These are phyloP conservation scores for Penicillium sp. DNA, from an alignment of 2,329 filamentous ascomycete species.

Conservation along the genomic window DNA sequence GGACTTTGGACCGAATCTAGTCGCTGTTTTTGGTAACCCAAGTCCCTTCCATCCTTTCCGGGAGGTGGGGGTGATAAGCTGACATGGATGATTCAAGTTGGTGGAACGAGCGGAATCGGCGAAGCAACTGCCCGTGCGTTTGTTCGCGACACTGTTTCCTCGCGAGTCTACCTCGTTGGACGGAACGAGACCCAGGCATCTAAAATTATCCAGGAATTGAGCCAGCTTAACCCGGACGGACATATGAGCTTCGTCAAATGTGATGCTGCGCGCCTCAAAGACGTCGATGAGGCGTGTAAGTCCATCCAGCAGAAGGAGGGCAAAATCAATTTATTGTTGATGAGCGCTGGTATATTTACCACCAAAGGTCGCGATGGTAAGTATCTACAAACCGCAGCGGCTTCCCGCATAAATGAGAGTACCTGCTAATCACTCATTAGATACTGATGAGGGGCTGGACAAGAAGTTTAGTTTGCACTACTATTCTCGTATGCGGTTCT, in stretches of 20 bases:
- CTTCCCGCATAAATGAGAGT: no score
- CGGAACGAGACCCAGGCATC: conserved; percentile 43
- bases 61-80: neutral
- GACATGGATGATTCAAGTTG: conserved; percentile 19
- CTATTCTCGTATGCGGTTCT: conserved; percentile 42
- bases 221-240: conserved; percentile 49
- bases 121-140: conserved; percentile 30
- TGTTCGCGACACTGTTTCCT: conserved; percentile 42
- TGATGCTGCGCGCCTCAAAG: conserved; percentile 57
- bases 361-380: conserved; percentile 22
- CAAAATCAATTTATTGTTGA: conserved; percentile 34
- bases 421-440: conserved; percentile 19
- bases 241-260: conserved; percentile 53
- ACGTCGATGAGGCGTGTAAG: conserved; percentile 55
- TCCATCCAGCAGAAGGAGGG: conserved; percentile 45
- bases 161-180: conserved; percentile 59
- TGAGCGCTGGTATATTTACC: conserved; percentile 31
- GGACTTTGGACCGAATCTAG: conserved; percentile 37
- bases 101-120: conserved; percentile 33
- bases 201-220: conserved; percentile 50
- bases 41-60: conserved; percentile 35
- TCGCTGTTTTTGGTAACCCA: conserved; percentile 45
- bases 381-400: neutral
- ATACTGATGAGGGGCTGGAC: conserved; percentile 39
- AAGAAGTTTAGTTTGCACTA: conserved; percentile 34